Conservation (phyloP, 768 basidiomycete species). For the Boletus bicolor region DNA sequence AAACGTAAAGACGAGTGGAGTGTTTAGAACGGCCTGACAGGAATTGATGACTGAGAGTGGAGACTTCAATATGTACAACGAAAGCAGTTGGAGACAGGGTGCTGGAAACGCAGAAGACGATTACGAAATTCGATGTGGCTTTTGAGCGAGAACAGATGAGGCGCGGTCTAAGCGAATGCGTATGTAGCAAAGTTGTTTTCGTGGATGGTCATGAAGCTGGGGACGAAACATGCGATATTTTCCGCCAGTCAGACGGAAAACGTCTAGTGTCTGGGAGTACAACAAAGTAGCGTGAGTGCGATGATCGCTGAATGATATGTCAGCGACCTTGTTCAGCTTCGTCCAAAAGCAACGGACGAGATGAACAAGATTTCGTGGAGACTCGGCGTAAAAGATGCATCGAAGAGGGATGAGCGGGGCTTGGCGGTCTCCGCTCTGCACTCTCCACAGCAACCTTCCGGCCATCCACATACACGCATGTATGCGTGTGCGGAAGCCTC, state of each 20-base stretch:
- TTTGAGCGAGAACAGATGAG: neutral
- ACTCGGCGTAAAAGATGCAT: neutral
- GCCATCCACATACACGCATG: neutral
- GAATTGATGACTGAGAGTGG: neutral
- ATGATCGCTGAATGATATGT: neutral
- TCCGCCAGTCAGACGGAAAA: neutral
- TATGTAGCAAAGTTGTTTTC: neutral
- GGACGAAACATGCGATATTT: neutral
- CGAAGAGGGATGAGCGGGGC: slow-evolving; percentile 10
- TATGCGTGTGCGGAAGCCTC: neutral
- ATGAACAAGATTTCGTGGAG: neutral
- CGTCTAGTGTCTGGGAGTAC: neutral
- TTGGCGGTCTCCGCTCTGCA: slow-evolving; percentile 4
- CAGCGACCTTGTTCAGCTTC: neutral
- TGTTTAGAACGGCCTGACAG: neutral
- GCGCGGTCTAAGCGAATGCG: neutral
- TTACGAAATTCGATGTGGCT: neutral
- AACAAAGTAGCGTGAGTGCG: neutral
- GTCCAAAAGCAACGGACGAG: neutral
- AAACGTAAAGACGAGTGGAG: neutral
- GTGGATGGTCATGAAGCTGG: neutral
- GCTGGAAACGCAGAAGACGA: neutral
- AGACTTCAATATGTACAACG: slow-evolving; percentile 6
- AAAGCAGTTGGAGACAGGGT: neutral
- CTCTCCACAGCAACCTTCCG: slow-evolving; percentile 2